Evolutionary conservation across 179 eudicot species (phyloP).

Genomic region (Actinidia polygama): DNA sequence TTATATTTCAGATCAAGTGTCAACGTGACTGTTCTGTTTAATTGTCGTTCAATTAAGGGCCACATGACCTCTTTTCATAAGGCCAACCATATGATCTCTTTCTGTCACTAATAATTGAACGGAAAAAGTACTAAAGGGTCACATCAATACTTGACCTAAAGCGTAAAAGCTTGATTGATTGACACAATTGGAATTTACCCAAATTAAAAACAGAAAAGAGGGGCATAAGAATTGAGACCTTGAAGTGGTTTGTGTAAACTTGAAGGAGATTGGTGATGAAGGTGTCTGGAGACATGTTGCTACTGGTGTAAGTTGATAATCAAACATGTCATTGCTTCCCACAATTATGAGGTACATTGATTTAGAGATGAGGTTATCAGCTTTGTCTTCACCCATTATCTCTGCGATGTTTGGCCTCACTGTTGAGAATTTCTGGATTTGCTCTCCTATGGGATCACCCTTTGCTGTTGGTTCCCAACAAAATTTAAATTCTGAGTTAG

Average conservation of each 20-base stretch:
- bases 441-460: slow-evolving; percentile 22
- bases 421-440: slow-evolving; percentile 34
- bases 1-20: too few relatives aligned
- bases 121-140: background rate
- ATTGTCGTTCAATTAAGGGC: too few relatives aligned
- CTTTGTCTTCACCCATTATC: slow-evolving; percentile 2
- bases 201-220: too few relatives aligned
- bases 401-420: slow-evolving; percentile 20
- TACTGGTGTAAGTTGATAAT: background rate
- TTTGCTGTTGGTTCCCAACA: slow-evolving; percentile 5
- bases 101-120: background rate
- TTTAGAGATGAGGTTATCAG: slow-evolving; percentile 14
- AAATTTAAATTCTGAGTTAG: background rate
- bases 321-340: slow-evolving; percentile 41
- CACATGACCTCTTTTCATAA: too few relatives aligned
- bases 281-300: background rate
- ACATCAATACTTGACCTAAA: too few relatives aligned
- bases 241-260: slow-evolving; percentile 20
- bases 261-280: slow-evolving; percentile 18
- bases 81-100: too few relatives aligned
- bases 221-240: slow-evolving; percentile 17
- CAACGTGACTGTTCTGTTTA: too few relatives aligned
- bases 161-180: too few relatives aligned
- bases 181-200: too few relatives aligned
- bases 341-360: slow-evolving; percentile 35